A percentile compares a stretch with the other conserved stretches of the same genome.
These are phyloP conservation scores for Spiraea crenata DNA, from an alignment of 331 rosid species.

Conservation along the genomic window DNA sequence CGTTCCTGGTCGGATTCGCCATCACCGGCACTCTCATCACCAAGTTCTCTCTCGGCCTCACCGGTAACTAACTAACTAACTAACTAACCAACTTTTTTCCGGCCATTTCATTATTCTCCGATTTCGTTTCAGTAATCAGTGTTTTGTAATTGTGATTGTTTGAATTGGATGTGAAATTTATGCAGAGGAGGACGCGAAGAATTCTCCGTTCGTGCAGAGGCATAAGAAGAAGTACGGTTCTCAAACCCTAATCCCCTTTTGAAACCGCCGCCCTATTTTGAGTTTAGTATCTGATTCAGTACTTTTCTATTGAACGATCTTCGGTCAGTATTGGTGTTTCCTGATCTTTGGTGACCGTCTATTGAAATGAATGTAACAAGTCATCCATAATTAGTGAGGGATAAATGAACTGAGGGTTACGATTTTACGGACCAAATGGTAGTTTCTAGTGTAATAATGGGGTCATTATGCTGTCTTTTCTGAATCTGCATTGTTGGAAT, in stretches of 20 bases:
- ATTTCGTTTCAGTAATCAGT: not conserved
- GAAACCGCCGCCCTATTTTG: not conserved
- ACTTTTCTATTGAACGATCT: not conserved
- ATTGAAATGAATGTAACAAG: not conserved
- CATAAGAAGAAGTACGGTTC: slow-evolving; percentile 23
- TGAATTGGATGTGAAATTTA: not conserved
- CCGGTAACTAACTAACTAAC: slow-evolving; percentile 38
- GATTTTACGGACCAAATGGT: not conserved
- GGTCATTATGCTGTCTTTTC: not conserved
- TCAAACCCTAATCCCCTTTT: not conserved
- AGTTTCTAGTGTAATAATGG: not conserved
- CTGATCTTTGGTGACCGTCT: not conserved
- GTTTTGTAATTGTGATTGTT: not conserved
- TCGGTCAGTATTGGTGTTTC: not conserved
- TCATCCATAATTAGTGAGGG: not conserved
- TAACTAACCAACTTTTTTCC: too few relatives aligned
- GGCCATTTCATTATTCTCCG: too few relatives aligned
- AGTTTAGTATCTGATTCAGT: not conserved
- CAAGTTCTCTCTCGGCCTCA: slow-evolving; percentile 63
- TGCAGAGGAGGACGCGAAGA: slow-evolving; percentile 30
- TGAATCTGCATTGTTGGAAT: not conserved
- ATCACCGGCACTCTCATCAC: slow-evolving; percentile 57
- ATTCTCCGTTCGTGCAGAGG: slow-evolving; percentile 30
- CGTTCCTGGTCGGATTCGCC: slow-evolving; percentile 81
- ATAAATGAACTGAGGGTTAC: not conserved